Conservation (phyloP, 805 yeast species). For the Hemisphaericaspora nanyangensis region DNA sequence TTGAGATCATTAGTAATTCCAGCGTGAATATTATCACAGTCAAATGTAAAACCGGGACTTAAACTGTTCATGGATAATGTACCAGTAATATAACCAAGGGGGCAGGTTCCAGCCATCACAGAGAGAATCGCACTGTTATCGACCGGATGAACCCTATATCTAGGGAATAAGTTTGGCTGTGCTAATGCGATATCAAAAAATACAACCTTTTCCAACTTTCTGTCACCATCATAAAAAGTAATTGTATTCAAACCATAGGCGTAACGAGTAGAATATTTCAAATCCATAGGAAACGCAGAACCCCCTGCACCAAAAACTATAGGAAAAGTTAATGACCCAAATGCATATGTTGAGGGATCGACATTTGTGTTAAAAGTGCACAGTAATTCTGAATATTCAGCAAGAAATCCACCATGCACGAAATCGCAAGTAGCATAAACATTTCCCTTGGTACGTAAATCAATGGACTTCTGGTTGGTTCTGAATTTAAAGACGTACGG, state of each 20-base stretch:
- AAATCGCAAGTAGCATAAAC: conserved; percentile 21
- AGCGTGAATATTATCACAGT: conserved; percentile 18
- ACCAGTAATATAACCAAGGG: conserved; percentile 20
- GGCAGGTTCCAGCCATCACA: conserved; percentile 14
- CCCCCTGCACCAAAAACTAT: conserved; percentile 19
- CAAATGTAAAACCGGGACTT: conserved; percentile 9
- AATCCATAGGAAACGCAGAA: conserved; percentile 12
- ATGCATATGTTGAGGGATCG: conserved; percentile 8
- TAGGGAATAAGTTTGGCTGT: not conserved
- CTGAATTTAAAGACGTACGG: conserved; percentile 26
- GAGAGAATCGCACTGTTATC: conserved; percentile 9
- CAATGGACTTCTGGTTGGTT: conserved; percentile 9
- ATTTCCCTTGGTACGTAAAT: conserved; percentile 9
- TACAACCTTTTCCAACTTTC: conserved; percentile 3
- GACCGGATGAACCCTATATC: conserved; percentile 12
- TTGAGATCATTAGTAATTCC: conserved; percentile 19
- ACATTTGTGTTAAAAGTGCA: conserved; percentile 17
- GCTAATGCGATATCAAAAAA: conserved; percentile 3
- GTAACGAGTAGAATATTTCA: conserved; percentile 15
- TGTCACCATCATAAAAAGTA: conserved; percentile 14
- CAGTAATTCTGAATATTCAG: conserved; percentile 13
- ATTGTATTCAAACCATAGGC: conserved; percentile 18
- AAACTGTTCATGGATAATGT: conserved; percentile 16
- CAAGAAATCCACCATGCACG: conserved; percentile 13
- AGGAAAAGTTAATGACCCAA: conserved; percentile 19